Percentiles rank a stretch among this genome's conserved stretches.
Conservation (phyloP, 768 basidiomycete species). For the Pleurotus eryngii region DNA sequence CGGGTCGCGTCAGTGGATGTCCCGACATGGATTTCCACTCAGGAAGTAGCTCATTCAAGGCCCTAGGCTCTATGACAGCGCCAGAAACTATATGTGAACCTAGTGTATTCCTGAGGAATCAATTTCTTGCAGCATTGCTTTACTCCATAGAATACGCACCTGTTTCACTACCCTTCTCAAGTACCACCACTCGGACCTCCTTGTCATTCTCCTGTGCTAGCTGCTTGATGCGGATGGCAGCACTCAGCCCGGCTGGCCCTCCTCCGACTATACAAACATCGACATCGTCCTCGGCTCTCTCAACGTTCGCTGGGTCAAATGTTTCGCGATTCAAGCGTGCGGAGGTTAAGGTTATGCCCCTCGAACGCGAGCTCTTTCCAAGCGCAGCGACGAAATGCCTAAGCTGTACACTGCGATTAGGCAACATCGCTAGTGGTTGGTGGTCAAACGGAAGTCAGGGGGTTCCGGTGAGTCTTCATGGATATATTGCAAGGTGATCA, state of each 20-base stretch:
- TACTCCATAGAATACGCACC: conserved; percentile 47
- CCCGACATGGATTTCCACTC: conserved; percentile 63
- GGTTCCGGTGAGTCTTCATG: background rate
- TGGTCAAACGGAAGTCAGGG: background rate
- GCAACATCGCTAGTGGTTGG: background rate
- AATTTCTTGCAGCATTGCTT: background rate
- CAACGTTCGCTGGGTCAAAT: conserved; percentile 58
- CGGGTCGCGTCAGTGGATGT: conserved; percentile 81
- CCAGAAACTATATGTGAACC: conserved; percentile 95
- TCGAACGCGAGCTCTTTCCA: conserved; percentile 46
- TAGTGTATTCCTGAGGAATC: conserved; percentile 23
- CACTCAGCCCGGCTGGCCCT: conserved; percentile 92
- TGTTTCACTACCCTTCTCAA: conserved; percentile 93
- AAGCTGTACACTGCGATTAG: background rate
- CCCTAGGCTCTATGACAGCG: conserved; percentile 90
- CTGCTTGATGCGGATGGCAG: conserved; percentile 95
- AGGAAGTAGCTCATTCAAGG: conserved; percentile 87
- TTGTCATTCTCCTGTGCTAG: conserved; percentile 75
- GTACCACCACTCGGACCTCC: conserved; percentile 86
- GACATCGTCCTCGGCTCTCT: conserved; percentile 86
- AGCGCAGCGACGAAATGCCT: conserved; percentile 40
- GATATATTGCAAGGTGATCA: no score
- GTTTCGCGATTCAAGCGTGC: conserved; percentile 5
- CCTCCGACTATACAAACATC: conserved; percentile 98
- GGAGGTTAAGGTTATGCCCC: conserved; percentile 31